Evolutionary conservation across 176 grass and related monocot genomes (phyloP).

Genomic region (Bonia amplexicaulis): DNA sequence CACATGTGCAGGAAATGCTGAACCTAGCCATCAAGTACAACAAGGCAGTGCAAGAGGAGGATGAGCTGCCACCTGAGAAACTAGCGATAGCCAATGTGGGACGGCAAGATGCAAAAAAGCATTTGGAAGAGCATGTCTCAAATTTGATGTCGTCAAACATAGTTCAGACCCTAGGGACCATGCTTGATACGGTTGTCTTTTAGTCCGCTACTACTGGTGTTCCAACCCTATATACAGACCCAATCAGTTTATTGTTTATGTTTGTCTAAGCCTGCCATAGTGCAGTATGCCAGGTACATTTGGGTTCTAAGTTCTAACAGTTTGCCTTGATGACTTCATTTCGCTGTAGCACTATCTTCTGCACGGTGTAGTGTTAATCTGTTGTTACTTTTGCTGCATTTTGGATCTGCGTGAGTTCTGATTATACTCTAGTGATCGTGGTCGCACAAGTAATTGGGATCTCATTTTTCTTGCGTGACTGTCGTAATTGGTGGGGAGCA

Average conservation of each 20-base stretch:
- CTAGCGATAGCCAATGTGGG: constrained; percentile 96
- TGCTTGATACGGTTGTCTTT: constrained; percentile 95
- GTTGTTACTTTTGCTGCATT: not conserved
- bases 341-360: not conserved
- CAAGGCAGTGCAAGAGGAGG: constrained; percentile 98
- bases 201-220: constrained; percentile 23
- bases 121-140: constrained; percentile 95
- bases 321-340: not conserved
- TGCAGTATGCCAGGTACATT: not conserved
- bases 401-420: not conserved
- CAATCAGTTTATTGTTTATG: not conserved
- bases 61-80: constrained; percentile 92
- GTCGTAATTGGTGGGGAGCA: not conserved
- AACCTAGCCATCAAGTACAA: constrained; percentile 95
- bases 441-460: not conserved
- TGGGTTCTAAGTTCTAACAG: constrained; percentile 11
- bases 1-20: constrained; percentile 73
- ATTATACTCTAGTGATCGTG: not conserved
- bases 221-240: not conserved
- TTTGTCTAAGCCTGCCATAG: not conserved
- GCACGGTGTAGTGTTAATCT: not conserved
- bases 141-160: constrained; percentile 99
- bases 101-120: constrained; percentile 93
- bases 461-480: not conserved
- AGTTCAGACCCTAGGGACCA: constrained; percentile 91